Evolutionary conservation across 495 filamentous ascomycete species (phyloP), one percentile per base, ranked within the genome.

Genomic region (Aspergillus olivimuriae): DNA sequence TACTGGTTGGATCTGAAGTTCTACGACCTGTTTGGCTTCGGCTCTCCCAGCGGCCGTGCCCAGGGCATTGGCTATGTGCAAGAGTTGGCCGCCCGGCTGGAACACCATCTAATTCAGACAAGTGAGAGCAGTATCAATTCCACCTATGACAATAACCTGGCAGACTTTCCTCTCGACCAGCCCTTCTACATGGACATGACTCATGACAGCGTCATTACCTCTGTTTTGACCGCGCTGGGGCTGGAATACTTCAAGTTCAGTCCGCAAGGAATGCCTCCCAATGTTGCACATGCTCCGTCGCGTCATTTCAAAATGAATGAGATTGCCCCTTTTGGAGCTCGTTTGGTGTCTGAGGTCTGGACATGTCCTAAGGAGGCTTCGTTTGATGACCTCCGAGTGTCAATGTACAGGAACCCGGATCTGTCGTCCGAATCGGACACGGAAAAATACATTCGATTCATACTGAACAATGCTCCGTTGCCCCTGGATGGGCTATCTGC

Each of bases 31-130:
- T 66, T 69, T 36, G 74, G 60, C 45, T 82, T 76, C 52, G 76
- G 75, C n/a, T 80, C 77, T 2, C 75, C 80, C 1, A 72, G 69
- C 4, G 80, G 78, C 19, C 68, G 81, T 6, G 82, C 81, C 9
- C 68, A 79, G 18, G 81, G 79, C 1, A 74, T 82, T 32, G 81
- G 79, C 28, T 84, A 79, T 45, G 73, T 82, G 10, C 62, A 79
- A 39, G 81, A 84, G 60, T 69, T 82, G 28, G 57, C 78, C 2
- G 81, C 78, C 4, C 69, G 81, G 15, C 68, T 83, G 5, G 45
- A 73, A 41, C 63, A 75, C 49, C 76, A 80, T 50, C 65, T 75
- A 4, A 53, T 60, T 37, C 61, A 75, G 16, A 69, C 65, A 15
- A 71, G 71, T 1, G 68, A 70, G 8, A 75, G 70, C 8, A 74